Percentiles rank a stretch among this genome's conserved stretches.
phyloP scores from a whole-genome alignment of 768 basidiomycete genomes.

The Lyophyllum semitale region DNA sequence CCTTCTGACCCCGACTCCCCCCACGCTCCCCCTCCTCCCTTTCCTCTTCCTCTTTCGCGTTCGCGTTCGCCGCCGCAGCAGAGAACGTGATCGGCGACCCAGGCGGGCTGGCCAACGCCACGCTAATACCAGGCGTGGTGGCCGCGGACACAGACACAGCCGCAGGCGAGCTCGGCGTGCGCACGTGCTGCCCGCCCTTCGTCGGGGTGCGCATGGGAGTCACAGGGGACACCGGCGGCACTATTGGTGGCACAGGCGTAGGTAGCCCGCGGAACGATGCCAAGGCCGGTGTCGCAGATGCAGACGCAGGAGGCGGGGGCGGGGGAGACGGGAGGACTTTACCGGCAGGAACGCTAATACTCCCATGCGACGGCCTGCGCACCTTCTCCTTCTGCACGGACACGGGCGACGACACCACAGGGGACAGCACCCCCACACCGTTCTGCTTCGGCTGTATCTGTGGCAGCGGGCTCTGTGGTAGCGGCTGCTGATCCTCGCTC shows the following conservation, averaged over 20 bases:
- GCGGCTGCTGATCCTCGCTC: slow-evolving; percentile 28
- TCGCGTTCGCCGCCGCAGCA: not conserved
- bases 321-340: slow-evolving; percentile 37
- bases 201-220: slow-evolving; percentile 2
- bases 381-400: no score
- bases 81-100: slow-evolving; percentile 30
- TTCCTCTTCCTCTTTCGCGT: not conserved
- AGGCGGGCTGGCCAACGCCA: slow-evolving; percentile 40
- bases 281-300: not conserved
- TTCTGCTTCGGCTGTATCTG: slow-evolving; percentile 2
- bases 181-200: not conserved
- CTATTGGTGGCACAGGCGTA: not conserved
- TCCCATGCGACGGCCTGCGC: slow-evolving; percentile 28
- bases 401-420: slow-evolving; percentile 10
- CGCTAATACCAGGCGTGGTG: slow-evolving; percentile 33
- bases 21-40: slow-evolving; percentile 18
- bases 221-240: not conserved
- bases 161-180: slow-evolving; percentile 12
- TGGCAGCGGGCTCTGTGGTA: not conserved
- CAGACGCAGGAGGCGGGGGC: slow-evolving; percentile 7
- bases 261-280: not conserved
- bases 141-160: not conserved
- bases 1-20: slow-evolving; percentile 54
- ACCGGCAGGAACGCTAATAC: not conserved
- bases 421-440: not conserved